Conservation (phyloP, 2,329 filamentous ascomycete species). For the Penicillium sp. region DNA sequence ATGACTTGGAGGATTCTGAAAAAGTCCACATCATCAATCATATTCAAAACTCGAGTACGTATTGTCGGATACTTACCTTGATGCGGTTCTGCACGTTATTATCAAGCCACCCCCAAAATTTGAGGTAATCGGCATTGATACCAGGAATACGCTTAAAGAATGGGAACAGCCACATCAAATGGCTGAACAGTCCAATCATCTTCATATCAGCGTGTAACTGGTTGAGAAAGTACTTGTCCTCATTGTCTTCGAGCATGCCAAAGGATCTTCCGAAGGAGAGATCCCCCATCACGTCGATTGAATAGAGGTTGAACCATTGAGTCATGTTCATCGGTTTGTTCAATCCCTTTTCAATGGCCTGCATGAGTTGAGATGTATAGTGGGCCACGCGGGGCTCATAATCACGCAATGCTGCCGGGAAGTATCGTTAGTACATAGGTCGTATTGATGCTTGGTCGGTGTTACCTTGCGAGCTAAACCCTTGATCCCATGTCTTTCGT, state of each 20-base stretch:
- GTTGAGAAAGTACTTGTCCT: slow-evolving; percentile 21
- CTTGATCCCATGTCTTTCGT: slow-evolving; percentile 33
- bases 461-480: slow-evolving; percentile 30
- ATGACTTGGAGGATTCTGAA: slow-evolving; percentile 12
- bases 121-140: slow-evolving; percentile 13
- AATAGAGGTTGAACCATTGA: slow-evolving; percentile 25
- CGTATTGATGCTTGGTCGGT: slow-evolving; percentile 4
- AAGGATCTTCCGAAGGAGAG: slow-evolving; percentile 40
- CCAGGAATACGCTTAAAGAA: slow-evolving; percentile 21
- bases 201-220: slow-evolving; percentile 18
- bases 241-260: slow-evolving; percentile 30
- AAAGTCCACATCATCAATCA: background rate
- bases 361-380: background rate
- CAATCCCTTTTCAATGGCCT: slow-evolving; percentile 2
- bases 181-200: slow-evolving; percentile 17
- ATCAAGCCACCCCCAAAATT: slow-evolving; percentile 6
- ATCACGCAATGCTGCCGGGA: background rate
- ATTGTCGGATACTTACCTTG: background rate
- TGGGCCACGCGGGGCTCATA: background rate
- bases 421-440: no score
- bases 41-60: background rate
- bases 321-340: slow-evolving; percentile 15
- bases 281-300: slow-evolving; percentile 39
- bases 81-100: background rate
- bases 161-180: slow-evolving; percentile 24